Evolutionary conservation across 352 stramenopile genomes (phyloP).

Genomic region (Phytophthora sp.): DNA sequence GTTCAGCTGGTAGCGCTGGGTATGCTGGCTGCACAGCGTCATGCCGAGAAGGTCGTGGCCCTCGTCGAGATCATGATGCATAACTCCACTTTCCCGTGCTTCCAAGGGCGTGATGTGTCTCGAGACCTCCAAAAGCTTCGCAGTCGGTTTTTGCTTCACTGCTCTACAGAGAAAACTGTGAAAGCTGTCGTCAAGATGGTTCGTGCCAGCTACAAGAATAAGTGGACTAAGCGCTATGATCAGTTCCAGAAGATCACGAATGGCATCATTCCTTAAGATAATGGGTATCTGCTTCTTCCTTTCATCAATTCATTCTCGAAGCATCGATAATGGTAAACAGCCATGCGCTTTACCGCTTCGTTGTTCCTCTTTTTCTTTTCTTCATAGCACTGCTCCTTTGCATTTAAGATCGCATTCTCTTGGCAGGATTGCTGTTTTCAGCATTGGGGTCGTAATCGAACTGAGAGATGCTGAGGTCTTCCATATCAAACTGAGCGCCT

Average conservation of each 20-base stretch:
- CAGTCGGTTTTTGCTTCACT: constrained; percentile 64
- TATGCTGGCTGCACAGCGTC: constrained; percentile 59
- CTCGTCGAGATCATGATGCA: constrained; percentile 87
- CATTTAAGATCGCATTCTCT: constrained; percentile 50
- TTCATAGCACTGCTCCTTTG: too few relatives aligned
- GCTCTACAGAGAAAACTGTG: constrained; percentile 67
- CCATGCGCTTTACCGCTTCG: not conserved
- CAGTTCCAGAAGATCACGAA: constrained; percentile 94
- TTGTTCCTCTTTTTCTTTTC: not conserved
- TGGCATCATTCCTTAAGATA: constrained; percentile 72
- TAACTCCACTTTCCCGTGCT: constrained; percentile 82
- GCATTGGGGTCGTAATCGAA: constrained; percentile 79
- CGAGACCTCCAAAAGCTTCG: constrained; percentile 79
- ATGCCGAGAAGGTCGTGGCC: constrained; percentile 66
- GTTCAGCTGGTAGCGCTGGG: constrained; percentile 65
- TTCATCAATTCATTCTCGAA: constrained; percentile 25
- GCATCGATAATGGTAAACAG: constrained; percentile 9
- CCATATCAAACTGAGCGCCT: constrained; percentile 66
- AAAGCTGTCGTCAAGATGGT: constrained; percentile 88
- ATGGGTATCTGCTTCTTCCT: constrained; percentile 2
- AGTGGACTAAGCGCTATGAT: constrained; percentile 94
- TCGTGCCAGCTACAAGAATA: constrained; percentile 93
- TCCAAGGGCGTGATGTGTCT: constrained; percentile 89
- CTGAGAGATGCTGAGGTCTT: constrained; percentile 84
- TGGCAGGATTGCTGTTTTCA: constrained; percentile 29